Conservation (phyloP, 495 filamentous ascomycete species). For the Haplographium delicatum region DNA sequence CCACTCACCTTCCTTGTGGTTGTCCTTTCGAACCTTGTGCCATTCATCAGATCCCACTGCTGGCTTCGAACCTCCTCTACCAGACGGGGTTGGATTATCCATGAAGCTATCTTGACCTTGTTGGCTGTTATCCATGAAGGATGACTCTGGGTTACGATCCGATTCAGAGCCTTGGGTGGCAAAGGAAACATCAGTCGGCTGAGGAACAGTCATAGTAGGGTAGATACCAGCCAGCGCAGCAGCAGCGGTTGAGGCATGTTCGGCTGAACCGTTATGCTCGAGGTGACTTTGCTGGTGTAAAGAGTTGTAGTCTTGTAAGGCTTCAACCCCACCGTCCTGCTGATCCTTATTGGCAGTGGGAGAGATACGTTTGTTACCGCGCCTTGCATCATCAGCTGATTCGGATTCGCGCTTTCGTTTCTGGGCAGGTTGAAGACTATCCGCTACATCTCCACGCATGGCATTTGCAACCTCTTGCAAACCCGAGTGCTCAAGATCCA, state of each 20-base stretch:
- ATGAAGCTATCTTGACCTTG: slow-evolving; percentile 28
- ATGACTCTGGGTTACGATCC: slow-evolving; percentile 22
- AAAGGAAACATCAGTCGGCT: slow-evolving; percentile 66
- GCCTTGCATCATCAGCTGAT: slow-evolving; percentile 27
- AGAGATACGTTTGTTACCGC: slow-evolving; percentile 24
- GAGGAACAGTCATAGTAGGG: slow-evolving; percentile 64
- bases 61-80: slow-evolving; percentile 54
- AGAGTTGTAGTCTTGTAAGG: slow-evolving; percentile 39
- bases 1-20: slow-evolving; percentile 92
- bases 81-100: slow-evolving; percentile 18
- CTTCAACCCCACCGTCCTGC: slow-evolving; percentile 21
- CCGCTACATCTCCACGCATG: slow-evolving; percentile 24
- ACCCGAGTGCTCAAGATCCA: slow-evolving; percentile 24
- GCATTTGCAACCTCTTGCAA: slow-evolving; percentile 27
- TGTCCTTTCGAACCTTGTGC: slow-evolving; percentile 96
- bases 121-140: slow-evolving; percentile 27
- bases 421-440: slow-evolving; percentile 4
- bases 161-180: slow-evolving; percentile 34
- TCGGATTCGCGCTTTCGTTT: slow-evolving; percentile 27
- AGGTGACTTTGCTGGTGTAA: slow-evolving; percentile 43
- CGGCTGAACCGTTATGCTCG: slow-evolving; percentile 37
- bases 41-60: slow-evolving; percentile 94
- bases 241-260: slow-evolving; percentile 60
- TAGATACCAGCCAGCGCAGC: slow-evolving; percentile 60
- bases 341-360: slow-evolving; percentile 19